Percentiles rank a stretch among this genome's conserved stretches.
phyloP scores from a whole-genome alignment of 208 protist genomes.

The Lotmaria passim region DNA sequence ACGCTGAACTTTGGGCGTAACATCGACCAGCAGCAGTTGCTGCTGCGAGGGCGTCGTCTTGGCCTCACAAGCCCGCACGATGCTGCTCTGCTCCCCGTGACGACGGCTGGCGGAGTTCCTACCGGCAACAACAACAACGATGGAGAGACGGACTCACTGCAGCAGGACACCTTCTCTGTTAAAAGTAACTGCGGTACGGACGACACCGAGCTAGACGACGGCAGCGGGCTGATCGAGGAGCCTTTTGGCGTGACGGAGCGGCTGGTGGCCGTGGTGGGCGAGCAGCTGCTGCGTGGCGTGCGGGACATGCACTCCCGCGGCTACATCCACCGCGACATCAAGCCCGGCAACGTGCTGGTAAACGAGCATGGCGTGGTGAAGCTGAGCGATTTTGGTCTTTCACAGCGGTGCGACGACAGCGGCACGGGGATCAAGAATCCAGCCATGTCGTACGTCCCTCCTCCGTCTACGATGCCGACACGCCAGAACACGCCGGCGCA shows the following conservation, averaged over 20 bases:
- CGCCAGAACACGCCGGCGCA: slow-evolving; percentile 41
- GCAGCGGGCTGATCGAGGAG: slow-evolving; percentile 52
- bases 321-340: slow-evolving; percentile 93
- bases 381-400: slow-evolving; percentile 96
- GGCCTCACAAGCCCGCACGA: slow-evolving; percentile 3
- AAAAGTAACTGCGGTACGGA: slow-evolving; percentile 37
- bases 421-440: slow-evolving; percentile 35
- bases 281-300: slow-evolving; percentile 83
- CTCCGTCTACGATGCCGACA: slow-evolving; percentile 28
- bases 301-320: slow-evolving; percentile 86
- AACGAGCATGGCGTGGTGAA: slow-evolving; percentile 78
- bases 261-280: slow-evolving; percentile 79
- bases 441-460: slow-evolving; percentile 23
- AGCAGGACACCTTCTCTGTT: slow-evolving; percentile 31
- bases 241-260: slow-evolving; percentile 68
- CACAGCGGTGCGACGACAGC: slow-evolving; percentile 52
- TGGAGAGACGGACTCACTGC: slow-evolving; percentile 8
- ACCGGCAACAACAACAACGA: slow-evolving; percentile 10
- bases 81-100: background rate
- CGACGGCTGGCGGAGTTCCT: background rate
- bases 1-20: slow-evolving; percentile 13
- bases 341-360: slow-evolving; percentile 90
- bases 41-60: slow-evolving; percentile 10
- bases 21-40: slow-evolving; percentile 6
- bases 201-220: slow-evolving; percentile 29